Percentiles rank a stretch among this genome's conserved stretches.
Evolutionary conservation across 169 alveolate genomes (phyloP).

Genomic region (Plasmodium cynomolgi): DNA sequence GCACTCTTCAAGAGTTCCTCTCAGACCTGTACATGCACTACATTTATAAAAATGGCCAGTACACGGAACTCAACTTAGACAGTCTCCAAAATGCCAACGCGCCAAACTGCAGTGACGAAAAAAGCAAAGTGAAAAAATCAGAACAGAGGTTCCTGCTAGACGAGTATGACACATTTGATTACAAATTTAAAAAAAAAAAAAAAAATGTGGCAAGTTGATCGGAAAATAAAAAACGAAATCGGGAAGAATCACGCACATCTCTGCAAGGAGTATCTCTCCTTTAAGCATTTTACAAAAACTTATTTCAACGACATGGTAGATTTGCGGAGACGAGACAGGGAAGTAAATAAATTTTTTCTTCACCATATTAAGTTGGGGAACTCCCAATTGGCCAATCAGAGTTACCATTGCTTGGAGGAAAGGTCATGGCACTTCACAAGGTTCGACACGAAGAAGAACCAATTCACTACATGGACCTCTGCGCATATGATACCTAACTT

Average conservation of each 20-base stretch:
- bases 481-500: background rate
- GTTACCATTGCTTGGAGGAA: background rate
- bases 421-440: background rate
- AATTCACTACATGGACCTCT: background rate
- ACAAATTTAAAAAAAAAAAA: constrained; percentile 30
- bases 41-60: background rate
- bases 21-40: constrained; percentile 23
- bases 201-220: background rate
- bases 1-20: background rate
- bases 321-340: background rate
- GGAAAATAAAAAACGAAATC: constrained; percentile 28
- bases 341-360: constrained; percentile 6
- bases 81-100: background rate
- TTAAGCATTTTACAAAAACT: constrained; percentile 10
- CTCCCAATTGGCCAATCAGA: background rate
- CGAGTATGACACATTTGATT: constrained; percentile 38
- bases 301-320: constrained; percentile 12
- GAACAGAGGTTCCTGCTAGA: constrained; percentile 18
- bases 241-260: background rate
- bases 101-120: background rate
- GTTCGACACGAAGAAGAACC: background rate
- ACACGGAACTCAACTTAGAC: background rate
- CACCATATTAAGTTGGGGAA: background rate
- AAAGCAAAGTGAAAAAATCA: background rate
- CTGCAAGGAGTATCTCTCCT: background rate